Evolutionary conservation across 148 eudicot species (phyloP).

Genomic region (Fagopyrum esculentum): DNA sequence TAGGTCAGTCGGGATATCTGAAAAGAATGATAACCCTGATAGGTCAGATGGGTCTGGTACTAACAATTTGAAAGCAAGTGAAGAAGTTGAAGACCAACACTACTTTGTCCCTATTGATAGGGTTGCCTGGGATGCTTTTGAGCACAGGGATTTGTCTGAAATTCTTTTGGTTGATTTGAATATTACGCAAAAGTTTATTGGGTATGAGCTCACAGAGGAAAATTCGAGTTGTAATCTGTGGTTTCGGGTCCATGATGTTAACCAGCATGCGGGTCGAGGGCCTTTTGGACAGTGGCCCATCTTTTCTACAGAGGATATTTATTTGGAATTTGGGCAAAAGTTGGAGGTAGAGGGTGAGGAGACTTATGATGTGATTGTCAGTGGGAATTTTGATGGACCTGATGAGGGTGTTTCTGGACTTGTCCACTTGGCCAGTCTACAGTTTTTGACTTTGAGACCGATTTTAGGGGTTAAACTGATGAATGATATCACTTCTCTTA

Average conservation of each 20-base stretch:
- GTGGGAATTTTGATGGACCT: slow-evolving; percentile 74
- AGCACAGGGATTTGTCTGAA: slow-evolving; percentile 75
- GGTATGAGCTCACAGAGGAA: slow-evolving; percentile 36
- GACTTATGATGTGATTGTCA: slow-evolving; percentile 38
- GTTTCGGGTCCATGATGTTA: slow-evolving; percentile 51
- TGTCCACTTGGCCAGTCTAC: slow-evolving; percentile 58
- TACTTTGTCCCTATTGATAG: slow-evolving; percentile 52
- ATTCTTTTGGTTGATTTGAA: slow-evolving; percentile 54
- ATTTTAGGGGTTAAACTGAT: slow-evolving; percentile 34
- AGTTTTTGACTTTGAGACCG: slow-evolving; percentile 65
- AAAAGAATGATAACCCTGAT: slow-evolving; percentile 20
- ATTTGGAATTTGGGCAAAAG: slow-evolving; percentile 41
- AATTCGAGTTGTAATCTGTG: slow-evolving; percentile 37
- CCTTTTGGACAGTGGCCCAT: slow-evolving; percentile 74
- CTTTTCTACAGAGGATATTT: slow-evolving; percentile 37
- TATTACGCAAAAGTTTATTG: slow-evolving; percentile 35
- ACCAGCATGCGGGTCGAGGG: slow-evolving; percentile 30
- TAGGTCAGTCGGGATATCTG: slow-evolving; percentile 39
- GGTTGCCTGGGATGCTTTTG: slow-evolving; percentile 32
- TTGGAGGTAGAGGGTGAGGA: slow-evolving; percentile 23
- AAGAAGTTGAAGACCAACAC: slow-evolving; percentile 25
- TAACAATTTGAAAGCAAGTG: slow-evolving; percentile 16
- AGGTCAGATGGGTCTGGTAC: slow-evolving; percentile 18
- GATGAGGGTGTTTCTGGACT: slow-evolving; percentile 76
- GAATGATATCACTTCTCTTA: slow-evolving; percentile 34